Conservation (phyloP, 495 filamentous ascomycete genomes). For the Saxophila tyrrhenica region DNA sequence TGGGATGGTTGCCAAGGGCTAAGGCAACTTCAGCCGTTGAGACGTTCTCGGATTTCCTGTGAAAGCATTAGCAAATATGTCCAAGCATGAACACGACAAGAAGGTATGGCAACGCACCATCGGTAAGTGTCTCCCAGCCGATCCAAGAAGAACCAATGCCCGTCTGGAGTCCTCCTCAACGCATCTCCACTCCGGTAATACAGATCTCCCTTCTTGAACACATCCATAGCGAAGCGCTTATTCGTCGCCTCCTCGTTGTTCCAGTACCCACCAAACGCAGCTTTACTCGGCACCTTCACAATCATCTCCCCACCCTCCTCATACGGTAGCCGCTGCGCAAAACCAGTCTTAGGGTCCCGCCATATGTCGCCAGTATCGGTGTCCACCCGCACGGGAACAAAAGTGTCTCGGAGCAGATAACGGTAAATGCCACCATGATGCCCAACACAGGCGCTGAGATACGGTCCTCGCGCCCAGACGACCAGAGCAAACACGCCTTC, state of each 20-base stretch:
- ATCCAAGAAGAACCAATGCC: conserved; percentile 74
- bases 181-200: conserved; percentile 85
- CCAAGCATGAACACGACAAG: conserved; percentile 28
- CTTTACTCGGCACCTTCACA: conserved; percentile 48
- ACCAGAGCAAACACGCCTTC: conserved; percentile 41
- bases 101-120: conserved; percentile 30
- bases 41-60: conserved; percentile 59
- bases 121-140: conserved; percentile 35
- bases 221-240: conserved; percentile 67
- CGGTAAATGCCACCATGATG: conserved; percentile 59
- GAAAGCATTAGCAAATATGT: conserved; percentile 34
- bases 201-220: conserved; percentile 69
- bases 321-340: conserved; percentile 36
- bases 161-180: conserved; percentile 57
- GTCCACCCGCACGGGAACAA: conserved; percentile 31
- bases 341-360: conserved; percentile 22
- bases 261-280: conserved; percentile 81
- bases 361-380: conserved; percentile 31
- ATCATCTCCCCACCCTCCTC: conserved; percentile 60
- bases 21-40: conserved; percentile 31
- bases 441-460: conserved; percentile 51
- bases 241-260: conserved; percentile 62
- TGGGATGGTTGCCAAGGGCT: conserved; percentile 20
- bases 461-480: conserved; percentile 44
- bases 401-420: conserved; percentile 40